Percentiles rank a stretch among this genome's conserved stretches.
Conservation (phyloP, 2,329 filamentous ascomycete genomes). For the Penicillium olsonii region DNA sequence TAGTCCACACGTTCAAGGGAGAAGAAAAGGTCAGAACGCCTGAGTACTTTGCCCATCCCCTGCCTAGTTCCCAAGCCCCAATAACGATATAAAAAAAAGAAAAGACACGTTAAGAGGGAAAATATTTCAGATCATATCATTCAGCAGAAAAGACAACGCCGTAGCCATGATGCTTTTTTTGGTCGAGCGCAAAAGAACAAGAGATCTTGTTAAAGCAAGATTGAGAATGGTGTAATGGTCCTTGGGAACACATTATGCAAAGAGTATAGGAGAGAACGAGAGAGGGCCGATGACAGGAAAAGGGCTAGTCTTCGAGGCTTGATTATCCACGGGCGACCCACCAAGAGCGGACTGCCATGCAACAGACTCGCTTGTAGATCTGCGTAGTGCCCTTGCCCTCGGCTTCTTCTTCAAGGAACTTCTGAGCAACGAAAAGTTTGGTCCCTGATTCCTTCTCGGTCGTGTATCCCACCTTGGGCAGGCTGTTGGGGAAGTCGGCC, state of each 20-base stretch:
- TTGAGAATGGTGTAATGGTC: conserved; percentile 6
- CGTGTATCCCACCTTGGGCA: conserved; percentile 58
- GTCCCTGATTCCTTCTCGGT: conserved; percentile 68
- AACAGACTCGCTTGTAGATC: conserved; percentile 69
- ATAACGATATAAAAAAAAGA: neutral
- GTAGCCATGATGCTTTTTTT: conserved; percentile 29
- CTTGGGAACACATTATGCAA: conserved; percentile 9
- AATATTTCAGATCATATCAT: conserved; percentile 6
- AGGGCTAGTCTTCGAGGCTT: neutral
- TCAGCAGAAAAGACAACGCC: conserved; percentile 20
- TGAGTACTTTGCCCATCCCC: conserved; percentile 22
- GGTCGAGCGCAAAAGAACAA: conserved; percentile 13
- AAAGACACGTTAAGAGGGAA: neutral
- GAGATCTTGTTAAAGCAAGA: conserved; percentile 8
- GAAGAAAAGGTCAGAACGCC: conserved; percentile 26
- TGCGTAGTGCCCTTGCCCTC: conserved; percentile 72
- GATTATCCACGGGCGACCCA: conserved; percentile 42
- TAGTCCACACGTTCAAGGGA: conserved; percentile 9
- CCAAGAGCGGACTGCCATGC: conserved; percentile 65
- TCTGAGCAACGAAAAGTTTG: conserved; percentile 68
- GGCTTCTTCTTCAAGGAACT: conserved; percentile 68
- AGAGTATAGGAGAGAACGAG: conserved; percentile 5
- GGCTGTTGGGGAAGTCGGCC: conserved; percentile 59
- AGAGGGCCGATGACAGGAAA: neutral
- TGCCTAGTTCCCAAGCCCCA: conserved; percentile 18